Conservation (phyloP, 148 eudicot genomes). For the Oxyria digyna region DNA sequence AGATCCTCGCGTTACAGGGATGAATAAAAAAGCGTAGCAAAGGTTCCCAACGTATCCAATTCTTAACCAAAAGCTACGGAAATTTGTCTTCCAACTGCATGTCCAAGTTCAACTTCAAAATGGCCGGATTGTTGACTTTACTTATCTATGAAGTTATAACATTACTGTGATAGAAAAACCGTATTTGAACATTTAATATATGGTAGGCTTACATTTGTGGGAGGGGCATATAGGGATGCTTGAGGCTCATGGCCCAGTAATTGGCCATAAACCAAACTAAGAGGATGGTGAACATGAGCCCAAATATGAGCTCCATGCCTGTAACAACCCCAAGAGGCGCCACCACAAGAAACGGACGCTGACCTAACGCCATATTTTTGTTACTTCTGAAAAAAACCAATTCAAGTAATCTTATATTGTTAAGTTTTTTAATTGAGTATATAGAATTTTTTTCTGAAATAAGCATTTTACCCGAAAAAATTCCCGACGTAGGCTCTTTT, state of each 20-base stretch:
- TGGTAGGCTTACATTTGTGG: constrained; percentile 5
- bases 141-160: too few relatives aligned
- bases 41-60: constrained; percentile 41
- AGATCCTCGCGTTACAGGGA: constrained; percentile 44
- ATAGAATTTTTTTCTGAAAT: too few relatives aligned
- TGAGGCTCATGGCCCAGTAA: background rate
- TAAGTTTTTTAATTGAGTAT: too few relatives aligned
- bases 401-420: too few relatives aligned
- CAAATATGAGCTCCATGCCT: background rate
- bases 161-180: too few relatives aligned
- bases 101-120: background rate
- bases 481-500: too few relatives aligned
- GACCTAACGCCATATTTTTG: background rate
- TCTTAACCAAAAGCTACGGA: constrained; percentile 30
- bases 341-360: background rate
- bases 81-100: constrained; percentile 29
- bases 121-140: too few relatives aligned
- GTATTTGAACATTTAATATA: too few relatives aligned
- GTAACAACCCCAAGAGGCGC: constrained; percentile 6
- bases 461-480: too few relatives aligned
- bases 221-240: background rate
- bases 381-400: background rate
- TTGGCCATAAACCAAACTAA: constrained; percentile 4
- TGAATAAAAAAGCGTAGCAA: constrained; percentile 44
- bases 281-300: constrained; percentile 2